Percentiles rank a stretch among this genome's conserved stretches.
These are phyloP conservation scores for Xanthoparmelia taractica DNA, from an alignment of 495 filamentous ascomycete species.

Conservation along the genomic window DNA sequence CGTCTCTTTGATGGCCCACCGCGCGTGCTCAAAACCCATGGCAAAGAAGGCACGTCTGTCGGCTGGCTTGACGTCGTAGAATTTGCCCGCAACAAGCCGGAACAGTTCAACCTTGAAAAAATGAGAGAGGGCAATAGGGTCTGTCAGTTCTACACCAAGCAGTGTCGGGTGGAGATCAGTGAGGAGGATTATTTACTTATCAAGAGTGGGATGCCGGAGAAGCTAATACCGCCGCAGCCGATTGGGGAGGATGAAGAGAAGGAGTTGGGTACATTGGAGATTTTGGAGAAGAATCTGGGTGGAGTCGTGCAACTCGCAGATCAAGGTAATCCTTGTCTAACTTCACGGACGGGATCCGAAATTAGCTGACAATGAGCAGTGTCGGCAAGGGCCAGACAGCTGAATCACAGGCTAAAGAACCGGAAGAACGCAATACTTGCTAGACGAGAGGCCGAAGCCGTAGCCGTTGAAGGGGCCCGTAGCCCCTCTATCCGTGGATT, in stretches of 20 bases:
- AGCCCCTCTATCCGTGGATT: constrained; percentile 29
- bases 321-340: constrained; percentile 50
- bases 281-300: constrained; percentile 66
- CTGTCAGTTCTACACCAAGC: constrained; percentile 75
- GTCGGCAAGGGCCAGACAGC: constrained; percentile 68
- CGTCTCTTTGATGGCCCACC: constrained; percentile 76
- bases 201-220: constrained; percentile 69
- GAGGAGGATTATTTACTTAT: constrained; percentile 83
- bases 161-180: constrained; percentile 73
- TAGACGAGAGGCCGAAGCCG: constrained; percentile 45
- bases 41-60: constrained; percentile 54
- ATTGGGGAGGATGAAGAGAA: constrained; percentile 81
- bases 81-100: constrained; percentile 71
- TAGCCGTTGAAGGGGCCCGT: constrained; percentile 28
- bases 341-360: not conserved
- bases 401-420: constrained; percentile 72
- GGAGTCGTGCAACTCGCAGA: constrained; percentile 73
- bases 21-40: constrained; percentile 56
- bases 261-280: constrained; percentile 74
- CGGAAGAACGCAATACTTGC: constrained; percentile 63
- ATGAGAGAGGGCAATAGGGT: constrained; percentile 57
- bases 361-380: constrained; percentile 39
- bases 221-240: constrained; percentile 74
- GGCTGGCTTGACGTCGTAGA: constrained; percentile 81
- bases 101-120: constrained; percentile 68